phyloP scores from a whole-genome alignment of 371 early-diverging fungal genomes.

The Quaeritorhiza haematococci region DNA sequence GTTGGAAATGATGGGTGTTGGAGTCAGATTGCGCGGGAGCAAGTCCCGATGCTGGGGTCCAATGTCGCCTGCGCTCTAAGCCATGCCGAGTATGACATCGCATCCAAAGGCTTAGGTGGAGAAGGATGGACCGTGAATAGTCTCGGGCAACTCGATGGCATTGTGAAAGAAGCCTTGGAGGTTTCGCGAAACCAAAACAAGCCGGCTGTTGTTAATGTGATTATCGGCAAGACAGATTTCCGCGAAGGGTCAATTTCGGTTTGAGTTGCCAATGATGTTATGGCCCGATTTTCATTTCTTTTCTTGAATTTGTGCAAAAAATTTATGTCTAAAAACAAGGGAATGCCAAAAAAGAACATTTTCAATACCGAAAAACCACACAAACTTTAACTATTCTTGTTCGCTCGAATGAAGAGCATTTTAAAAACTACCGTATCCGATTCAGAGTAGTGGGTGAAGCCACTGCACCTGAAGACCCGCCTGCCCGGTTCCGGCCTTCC shows the following conservation, averaged over 20 bases:
- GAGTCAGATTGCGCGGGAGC: constrained; percentile 3
- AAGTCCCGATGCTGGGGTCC: constrained; percentile 1
- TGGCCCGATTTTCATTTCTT: too few species aligned
- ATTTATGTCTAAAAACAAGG: too few species aligned
- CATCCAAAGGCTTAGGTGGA: background rate
- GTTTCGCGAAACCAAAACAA: background rate
- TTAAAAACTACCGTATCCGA: too few species aligned
- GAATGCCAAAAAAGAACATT: too few species aligned
- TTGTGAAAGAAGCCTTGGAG: background rate
- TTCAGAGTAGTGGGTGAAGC: too few species aligned
- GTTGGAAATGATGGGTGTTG: constrained; percentile 8
- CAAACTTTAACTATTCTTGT: too few species aligned
- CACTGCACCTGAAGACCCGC: too few species aligned
- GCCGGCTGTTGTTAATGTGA: background rate
- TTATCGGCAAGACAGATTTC: background rate
- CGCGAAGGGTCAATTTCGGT: background rate
- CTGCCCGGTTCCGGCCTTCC: too few species aligned
- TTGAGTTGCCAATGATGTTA: too few species aligned
- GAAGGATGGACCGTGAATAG: background rate
- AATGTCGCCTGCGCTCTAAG: background rate
- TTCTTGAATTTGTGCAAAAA: too few species aligned
- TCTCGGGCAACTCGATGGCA: background rate
- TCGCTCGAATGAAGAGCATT: too few species aligned
- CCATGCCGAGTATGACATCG: background rate
- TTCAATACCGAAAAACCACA: too few species aligned